Evolutionary conservation across 805 yeast genomes (phyloP).

Genomic region (Candida mattraensis): DNA sequence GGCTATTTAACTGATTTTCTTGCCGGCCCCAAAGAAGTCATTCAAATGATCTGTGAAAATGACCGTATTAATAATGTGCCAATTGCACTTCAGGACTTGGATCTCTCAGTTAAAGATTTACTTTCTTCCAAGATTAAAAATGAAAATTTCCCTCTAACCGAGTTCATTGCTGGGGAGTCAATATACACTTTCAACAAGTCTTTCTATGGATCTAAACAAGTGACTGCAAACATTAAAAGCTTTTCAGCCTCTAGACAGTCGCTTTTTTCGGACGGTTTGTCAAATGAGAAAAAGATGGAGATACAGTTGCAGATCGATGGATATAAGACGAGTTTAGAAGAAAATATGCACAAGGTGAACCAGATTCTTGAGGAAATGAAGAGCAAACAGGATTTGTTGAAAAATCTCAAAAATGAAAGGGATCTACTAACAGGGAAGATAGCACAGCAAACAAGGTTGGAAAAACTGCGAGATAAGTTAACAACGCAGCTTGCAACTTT

Average conservation of each 20-base stretch:
- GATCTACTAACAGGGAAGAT: constrained; percentile 13
- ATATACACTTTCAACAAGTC: constrained; percentile 56
- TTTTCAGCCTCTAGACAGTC: constrained; percentile 23
- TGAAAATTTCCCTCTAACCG: constrained; percentile 49
- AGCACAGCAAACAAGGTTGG: constrained; percentile 14
- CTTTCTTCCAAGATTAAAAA: constrained; percentile 35
- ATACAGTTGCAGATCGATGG: constrained; percentile 19
- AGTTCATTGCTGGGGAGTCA: constrained; percentile 60
- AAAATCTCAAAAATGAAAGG: constrained; percentile 8
- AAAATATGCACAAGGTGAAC: constrained; percentile 9
- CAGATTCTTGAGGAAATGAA: constrained; percentile 6
- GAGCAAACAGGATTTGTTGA: constrained; percentile 7
- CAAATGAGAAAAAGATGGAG: constrained; percentile 27
- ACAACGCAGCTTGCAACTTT: constrained; percentile 18
- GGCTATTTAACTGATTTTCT: constrained; percentile 74
- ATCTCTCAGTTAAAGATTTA: constrained; percentile 36
- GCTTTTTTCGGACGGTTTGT: constrained; percentile 34
- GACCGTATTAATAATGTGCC: constrained; percentile 60
- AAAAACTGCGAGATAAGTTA: constrained; percentile 15
- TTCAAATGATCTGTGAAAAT: constrained; percentile 66
- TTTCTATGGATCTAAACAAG: constrained; percentile 59
- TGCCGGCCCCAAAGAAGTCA: constrained; percentile 69
- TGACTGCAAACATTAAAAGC: constrained; percentile 42
- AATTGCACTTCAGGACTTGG: constrained; percentile 48
- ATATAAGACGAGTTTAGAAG: constrained; percentile 9